Conservation (phyloP, 208 protist genomes). For the Leishmania guyanensis region DNA sequence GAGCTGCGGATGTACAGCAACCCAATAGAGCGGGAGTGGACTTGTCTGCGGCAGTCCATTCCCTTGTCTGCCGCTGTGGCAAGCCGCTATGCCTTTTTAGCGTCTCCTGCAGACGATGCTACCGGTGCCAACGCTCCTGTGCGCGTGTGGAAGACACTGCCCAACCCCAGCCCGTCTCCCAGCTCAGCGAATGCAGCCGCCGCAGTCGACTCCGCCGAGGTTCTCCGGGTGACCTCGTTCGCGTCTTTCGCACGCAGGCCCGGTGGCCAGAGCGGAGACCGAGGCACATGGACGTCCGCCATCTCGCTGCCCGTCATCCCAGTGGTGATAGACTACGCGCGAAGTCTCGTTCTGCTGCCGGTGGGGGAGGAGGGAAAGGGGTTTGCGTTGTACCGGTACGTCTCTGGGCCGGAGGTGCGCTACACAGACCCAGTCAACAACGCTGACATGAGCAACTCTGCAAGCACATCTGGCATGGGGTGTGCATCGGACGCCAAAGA, state of each 20-base stretch:
- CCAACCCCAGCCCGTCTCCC: not conserved
- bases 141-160: slow-evolving; percentile 6
- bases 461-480: not conserved
- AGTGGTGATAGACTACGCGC: slow-evolving; percentile 49
- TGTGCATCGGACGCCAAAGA: not conserved
- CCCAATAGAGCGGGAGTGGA: slow-evolving; percentile 35
- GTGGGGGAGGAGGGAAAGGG: slow-evolving; percentile 21
- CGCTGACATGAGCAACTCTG: not conserved
- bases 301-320: slow-evolving; percentile 21
- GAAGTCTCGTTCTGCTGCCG: slow-evolving; percentile 40
- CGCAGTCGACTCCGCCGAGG: slow-evolving; percentile 1
- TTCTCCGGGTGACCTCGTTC: not conserved
- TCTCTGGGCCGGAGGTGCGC: slow-evolving; percentile 21
- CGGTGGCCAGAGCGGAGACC: not conserved
- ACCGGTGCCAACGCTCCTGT: not conserved
- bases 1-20: slow-evolving; percentile 49
- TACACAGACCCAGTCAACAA: not conserved
- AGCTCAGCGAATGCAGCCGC: slow-evolving; percentile 2
- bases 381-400: slow-evolving; percentile 59
- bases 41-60: slow-evolving; percentile 19
- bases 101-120: not conserved
- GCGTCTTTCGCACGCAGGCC: not conserved
- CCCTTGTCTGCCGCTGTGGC: slow-evolving; percentile 11
- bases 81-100: slow-evolving; percentile 3
- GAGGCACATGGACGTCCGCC: not conserved